phyloP scores from a whole-genome alignment of 2,329 filamentous ascomycete species.

The Colletotrichum sp. region DNA sequence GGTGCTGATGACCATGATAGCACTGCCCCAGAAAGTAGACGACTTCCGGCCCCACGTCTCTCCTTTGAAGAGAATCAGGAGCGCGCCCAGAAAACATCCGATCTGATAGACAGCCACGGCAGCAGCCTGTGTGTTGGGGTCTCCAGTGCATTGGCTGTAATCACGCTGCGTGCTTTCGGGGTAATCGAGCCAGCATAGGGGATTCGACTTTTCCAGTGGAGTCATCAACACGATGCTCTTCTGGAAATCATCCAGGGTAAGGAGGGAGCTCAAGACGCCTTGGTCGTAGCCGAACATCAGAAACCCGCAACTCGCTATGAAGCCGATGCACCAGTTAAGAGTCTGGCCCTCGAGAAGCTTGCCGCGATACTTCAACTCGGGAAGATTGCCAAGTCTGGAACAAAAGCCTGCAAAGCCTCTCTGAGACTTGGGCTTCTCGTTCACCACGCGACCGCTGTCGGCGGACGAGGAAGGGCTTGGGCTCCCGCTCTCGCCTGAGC shows the following conservation, averaged over 20 bases:
- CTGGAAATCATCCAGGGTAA: constrained; percentile 31
- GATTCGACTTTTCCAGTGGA: constrained; percentile 26
- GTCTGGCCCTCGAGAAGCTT: constrained; percentile 23
- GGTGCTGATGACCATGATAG: constrained; percentile 32
- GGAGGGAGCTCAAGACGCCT: constrained; percentile 28
- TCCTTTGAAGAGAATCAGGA: constrained; percentile 31
- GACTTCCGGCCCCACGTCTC: constrained; percentile 33
- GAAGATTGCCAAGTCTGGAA: constrained; percentile 24
- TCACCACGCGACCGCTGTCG: constrained; percentile 1
- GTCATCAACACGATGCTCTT: constrained; percentile 28
- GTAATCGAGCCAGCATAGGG: constrained; percentile 26
- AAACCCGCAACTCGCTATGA: constrained; percentile 32
- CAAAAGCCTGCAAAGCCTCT: constrained; percentile 19
- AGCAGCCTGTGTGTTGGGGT: constrained; percentile 31
- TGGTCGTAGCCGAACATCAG: constrained; percentile 33
- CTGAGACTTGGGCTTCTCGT: neutral
- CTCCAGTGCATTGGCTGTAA: constrained; percentile 26
- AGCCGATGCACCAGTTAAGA: constrained; percentile 30
- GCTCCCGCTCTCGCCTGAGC: neutral
- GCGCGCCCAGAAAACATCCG: constrained; percentile 31
- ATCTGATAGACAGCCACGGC: constrained; percentile 31
- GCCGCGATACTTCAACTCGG: constrained; percentile 27
- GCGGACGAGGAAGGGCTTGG: neutral
- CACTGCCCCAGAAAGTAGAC: constrained; percentile 33
- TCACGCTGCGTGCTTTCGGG: constrained; percentile 19